Conservation (phyloP, 345 rosid species). For the Eutrema japonicum region DNA sequence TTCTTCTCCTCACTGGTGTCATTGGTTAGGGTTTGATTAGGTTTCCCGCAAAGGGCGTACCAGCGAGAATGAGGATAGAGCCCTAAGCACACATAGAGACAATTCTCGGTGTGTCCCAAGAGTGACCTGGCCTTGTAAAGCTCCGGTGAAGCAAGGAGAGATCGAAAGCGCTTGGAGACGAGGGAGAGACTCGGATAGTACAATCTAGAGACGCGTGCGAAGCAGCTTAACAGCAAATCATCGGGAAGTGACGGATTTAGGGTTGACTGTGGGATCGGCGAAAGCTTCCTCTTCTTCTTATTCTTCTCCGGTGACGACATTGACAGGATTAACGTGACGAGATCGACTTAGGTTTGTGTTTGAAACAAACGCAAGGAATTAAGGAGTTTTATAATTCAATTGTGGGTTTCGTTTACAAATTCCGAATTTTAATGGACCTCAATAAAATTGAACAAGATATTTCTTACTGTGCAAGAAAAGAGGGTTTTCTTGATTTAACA, state of each 20-base stretch:
- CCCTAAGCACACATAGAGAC: background rate
- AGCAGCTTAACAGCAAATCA: background rate
- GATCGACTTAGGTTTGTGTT: no score
- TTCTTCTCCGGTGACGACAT: no score
- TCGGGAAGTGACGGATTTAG: background rate
- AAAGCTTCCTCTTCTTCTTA: no score
- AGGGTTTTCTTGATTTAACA: no score
- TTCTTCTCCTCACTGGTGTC: background rate
- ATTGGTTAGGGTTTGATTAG: background rate
- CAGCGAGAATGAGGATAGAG: background rate
- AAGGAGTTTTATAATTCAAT: no score
- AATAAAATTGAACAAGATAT: no score
- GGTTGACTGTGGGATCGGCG: background rate
- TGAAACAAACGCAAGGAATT: no score
- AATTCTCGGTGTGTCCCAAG: background rate
- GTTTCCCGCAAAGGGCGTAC: conserved; percentile 1
- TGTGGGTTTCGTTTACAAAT: no score
- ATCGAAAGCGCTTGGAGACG: background rate
- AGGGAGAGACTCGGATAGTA: conserved; percentile 9
- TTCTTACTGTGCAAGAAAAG: no score
- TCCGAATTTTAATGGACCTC: no score
- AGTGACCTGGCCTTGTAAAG: conserved; percentile 8
- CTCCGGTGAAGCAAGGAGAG: conserved; percentile 5
- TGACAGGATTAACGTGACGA: no score
- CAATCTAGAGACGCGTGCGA: background rate